Evolutionary conservation across 257 asterid species (phyloP), one percentile per base, ranked within the genome.

Genomic region (Lycium barbarum): DNA sequence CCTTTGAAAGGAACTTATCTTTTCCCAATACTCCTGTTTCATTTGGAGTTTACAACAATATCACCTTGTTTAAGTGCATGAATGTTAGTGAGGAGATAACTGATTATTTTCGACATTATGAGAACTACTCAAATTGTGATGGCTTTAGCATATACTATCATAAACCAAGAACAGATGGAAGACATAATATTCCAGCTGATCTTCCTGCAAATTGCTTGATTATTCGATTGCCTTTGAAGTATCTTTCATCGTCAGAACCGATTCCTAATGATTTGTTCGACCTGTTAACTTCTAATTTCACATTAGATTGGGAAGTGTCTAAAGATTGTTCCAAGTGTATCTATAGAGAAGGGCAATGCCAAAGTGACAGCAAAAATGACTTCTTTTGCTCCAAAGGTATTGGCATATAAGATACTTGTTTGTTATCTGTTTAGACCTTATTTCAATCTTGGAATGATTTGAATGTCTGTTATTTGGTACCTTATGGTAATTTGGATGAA

Each of bases 381-480:
- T 33, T 78, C 82, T 78, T 78, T 53, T 78, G 82, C 6, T 78
- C 82, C 15, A 78, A 78, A 78, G 82, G 82, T 78, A 76, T 7
- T 68, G 38, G 3, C 45, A 65, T 65, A 26, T 7, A 33, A 26
- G 40, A 65, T 26, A 15, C 0, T 65, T 65, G 45, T 65, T 7
- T 36, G 7, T 68, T 38, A 53, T 15, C 49, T 68, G 9, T 18
- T 17, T 58, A 6, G 65, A 58, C 17, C 26, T 18, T 2, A 58
- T 58, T 58, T 55, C 61, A 15, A 55, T 55, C 14, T 55, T 55
- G 61, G 61, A 14, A 55, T 18, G 65, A 18, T 18, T 58, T 58
- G 2, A 58, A 6, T 58, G 3, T 58, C 33, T 17, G 78, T 15
- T 15, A 15, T 78, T 76, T 78, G 82, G 57, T 33, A 40, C 65